phyloP scores from a whole-genome alignment of 2,329 filamentous ascomycete genomes.

The Pseudocercospora fijiensis region DNA sequence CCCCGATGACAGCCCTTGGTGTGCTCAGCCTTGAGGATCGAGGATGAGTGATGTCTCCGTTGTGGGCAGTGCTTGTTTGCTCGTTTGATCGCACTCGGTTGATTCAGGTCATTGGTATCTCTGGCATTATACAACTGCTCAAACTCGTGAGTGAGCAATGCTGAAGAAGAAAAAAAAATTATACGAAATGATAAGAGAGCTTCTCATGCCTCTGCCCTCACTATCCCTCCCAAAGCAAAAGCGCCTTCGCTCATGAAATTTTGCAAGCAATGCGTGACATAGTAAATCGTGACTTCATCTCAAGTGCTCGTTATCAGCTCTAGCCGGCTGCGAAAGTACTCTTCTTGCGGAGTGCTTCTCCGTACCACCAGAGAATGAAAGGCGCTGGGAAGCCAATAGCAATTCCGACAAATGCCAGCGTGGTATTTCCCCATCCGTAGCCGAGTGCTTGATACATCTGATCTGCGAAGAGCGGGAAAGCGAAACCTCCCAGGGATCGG shows the following conservation, averaged over 20 bases:
- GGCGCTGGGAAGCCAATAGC: constrained; percentile 53
- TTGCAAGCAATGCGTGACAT: background rate
- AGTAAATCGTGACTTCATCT: constrained; percentile 2
- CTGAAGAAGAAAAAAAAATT: background rate
- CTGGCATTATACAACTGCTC: background rate
- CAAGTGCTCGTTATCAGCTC: background rate
- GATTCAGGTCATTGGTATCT: background rate
- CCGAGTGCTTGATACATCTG: constrained; percentile 50
- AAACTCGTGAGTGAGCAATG: background rate
- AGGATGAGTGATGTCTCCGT: background rate
- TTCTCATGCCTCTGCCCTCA: background rate
- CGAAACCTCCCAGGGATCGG: constrained; percentile 56
- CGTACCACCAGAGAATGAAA: constrained; percentile 47
- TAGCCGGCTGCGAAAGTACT: constrained; percentile 39
- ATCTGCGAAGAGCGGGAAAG: constrained; percentile 61
- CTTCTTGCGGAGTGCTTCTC: constrained; percentile 40
- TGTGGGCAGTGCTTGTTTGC: background rate
- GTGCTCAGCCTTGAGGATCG: background rate
- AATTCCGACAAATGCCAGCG: constrained; percentile 58
- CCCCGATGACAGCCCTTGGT: background rate
- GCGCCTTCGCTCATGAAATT: constrained; percentile 4
- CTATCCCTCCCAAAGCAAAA: background rate
- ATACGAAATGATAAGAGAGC: constrained; percentile 4
- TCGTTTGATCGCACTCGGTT: background rate
- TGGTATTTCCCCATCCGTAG: constrained; percentile 53